Percentiles rank a stretch among this genome's conserved stretches.
These are phyloP conservation scores for Furcasterigmium sp. DNA, from an alignment of 2,329 filamentous ascomycete genomes.

Conservation along the genomic window DNA sequence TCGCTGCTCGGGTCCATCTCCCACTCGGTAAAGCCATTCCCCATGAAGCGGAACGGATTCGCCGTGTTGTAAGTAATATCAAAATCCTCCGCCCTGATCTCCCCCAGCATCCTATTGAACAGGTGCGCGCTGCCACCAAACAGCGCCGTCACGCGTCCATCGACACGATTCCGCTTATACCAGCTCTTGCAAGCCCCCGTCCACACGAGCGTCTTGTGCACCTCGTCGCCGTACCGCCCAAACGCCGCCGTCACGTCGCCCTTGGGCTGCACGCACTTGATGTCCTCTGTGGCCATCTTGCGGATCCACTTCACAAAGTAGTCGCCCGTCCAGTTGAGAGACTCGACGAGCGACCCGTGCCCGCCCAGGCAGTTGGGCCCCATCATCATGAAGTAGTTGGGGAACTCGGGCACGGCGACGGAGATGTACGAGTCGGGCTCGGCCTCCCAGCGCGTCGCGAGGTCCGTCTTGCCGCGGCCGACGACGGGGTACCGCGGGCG, in stretches of 20 bases:
- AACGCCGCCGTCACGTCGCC: conserved; percentile 26
- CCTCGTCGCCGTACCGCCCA: conserved; percentile 32
- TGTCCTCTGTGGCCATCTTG: not conserved
- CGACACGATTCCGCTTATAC: conserved; percentile 15
- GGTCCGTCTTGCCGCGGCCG: conserved; percentile 24
- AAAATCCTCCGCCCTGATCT: conserved; percentile 41
- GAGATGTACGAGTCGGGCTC: too few relatives aligned
- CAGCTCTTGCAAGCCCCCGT: conserved; percentile 3
- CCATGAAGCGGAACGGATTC: conserved; percentile 43
- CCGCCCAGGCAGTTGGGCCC: too few relatives aligned
- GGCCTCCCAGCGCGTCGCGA: too few relatives aligned
- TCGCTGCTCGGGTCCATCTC: conserved; percentile 27
- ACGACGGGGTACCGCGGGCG: conserved; percentile 32
- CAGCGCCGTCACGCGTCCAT: conserved; percentile 38
- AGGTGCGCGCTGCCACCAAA: conserved; percentile 35
- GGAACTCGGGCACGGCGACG: too few relatives aligned
- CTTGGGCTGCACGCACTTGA: conserved; percentile 25
- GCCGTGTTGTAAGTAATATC: conserved; percentile 34
- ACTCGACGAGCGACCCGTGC: too few relatives aligned
- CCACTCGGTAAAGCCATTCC: conserved; percentile 37
- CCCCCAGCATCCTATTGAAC: conserved; percentile 26
- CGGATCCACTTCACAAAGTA: too few relatives aligned
- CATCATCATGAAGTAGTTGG: too few relatives aligned
- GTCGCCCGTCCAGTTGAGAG: too few relatives aligned
- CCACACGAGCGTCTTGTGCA: conserved; percentile 37